Percentiles rank a stretch among this genome's conserved stretches.
Evolutionary conservation across 2,329 filamentous ascomycete genomes (phyloP).

Genomic region (Myriosclerotinia curreyana): DNA sequence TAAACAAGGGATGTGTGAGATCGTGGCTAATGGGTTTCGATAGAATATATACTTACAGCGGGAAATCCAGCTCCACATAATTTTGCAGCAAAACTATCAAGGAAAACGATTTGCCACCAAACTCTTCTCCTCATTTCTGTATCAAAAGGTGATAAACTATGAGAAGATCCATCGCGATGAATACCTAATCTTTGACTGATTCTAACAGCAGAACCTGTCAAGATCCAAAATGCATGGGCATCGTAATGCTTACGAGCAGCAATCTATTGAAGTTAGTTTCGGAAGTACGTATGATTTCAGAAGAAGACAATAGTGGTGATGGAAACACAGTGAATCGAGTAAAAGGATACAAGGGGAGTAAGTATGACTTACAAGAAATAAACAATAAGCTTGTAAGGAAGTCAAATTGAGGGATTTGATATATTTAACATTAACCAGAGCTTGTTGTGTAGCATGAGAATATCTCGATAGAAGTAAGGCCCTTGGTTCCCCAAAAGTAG

Average conservation of each 20-base stretch:
- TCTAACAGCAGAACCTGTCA: conserved; percentile 48
- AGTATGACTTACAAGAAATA: conserved; percentile 58
- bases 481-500: conserved; percentile 54
- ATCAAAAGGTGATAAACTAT: conserved; percentile 49
- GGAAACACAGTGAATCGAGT: not conserved
- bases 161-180: conserved; percentile 44
- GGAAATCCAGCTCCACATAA: conserved; percentile 50
- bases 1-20: not conserved
- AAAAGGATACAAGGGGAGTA: not conserved
- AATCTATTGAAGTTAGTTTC: conserved; percentile 22
- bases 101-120: conserved; percentile 61
- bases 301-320: too few species aligned
- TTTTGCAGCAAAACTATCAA: conserved; percentile 57
- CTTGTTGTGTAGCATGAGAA: conserved; percentile 60
- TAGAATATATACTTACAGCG: conserved; percentile 9
- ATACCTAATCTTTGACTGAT: conserved; percentile 51
- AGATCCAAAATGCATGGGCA: conserved; percentile 48
- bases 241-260: conserved; percentile 42
- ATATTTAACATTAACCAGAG: conserved; percentile 65
- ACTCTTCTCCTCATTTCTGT: conserved; percentile 59
- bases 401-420: conserved; percentile 62
- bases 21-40: not conserved
- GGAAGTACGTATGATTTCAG: not conserved
- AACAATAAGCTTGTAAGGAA: conserved; percentile 63
- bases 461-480: conserved; percentile 52